phyloP scores from a whole-genome alignment of 2,329 filamentous ascomycete genomes.

The Xylaria sp. region DNA sequence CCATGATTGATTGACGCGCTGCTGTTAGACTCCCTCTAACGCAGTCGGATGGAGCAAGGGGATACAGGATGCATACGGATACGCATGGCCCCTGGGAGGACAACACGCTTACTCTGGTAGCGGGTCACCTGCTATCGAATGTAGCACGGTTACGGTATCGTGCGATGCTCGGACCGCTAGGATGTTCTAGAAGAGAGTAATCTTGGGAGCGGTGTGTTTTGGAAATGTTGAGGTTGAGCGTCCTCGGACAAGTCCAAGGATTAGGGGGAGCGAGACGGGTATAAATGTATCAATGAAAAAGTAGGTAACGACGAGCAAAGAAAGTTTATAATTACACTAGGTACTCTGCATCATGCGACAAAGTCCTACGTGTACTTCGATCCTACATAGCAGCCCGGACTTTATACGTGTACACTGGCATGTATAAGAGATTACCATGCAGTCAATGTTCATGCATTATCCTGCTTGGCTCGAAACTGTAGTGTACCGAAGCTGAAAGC shows the following conservation, averaged over 20 bases:
- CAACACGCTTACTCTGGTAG: constrained; percentile 9
- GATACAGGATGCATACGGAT: constrained; percentile 21
- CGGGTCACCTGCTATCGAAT: constrained; percentile 33
- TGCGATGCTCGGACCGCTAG: constrained; percentile 33
- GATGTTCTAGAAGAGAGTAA: background rate
- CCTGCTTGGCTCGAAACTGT: constrained; percentile 2
- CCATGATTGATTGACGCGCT: background rate
- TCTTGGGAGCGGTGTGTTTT: constrained; percentile 36
- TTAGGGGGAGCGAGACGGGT: background rate
- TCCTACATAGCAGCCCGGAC: background rate
- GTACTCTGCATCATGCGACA: background rate
- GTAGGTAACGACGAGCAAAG: background rate
- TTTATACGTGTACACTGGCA: background rate
- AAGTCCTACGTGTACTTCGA: background rate
- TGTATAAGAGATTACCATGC: background rate
- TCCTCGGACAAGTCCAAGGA: background rate
- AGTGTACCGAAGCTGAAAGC: background rate
- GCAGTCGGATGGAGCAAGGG: constrained; percentile 21
- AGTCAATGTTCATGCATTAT: constrained; percentile 12
- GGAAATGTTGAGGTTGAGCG: constrained; percentile 33
- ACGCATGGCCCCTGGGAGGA: constrained; percentile 9
- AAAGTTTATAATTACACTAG: background rate
- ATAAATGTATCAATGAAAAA: background rate
- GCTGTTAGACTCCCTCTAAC: constrained; percentile 12
- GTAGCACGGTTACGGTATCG: constrained; percentile 24